Evolutionary conservation across 306 rosid species (phyloP).

Genomic region (Quillaja saponaria): DNA sequence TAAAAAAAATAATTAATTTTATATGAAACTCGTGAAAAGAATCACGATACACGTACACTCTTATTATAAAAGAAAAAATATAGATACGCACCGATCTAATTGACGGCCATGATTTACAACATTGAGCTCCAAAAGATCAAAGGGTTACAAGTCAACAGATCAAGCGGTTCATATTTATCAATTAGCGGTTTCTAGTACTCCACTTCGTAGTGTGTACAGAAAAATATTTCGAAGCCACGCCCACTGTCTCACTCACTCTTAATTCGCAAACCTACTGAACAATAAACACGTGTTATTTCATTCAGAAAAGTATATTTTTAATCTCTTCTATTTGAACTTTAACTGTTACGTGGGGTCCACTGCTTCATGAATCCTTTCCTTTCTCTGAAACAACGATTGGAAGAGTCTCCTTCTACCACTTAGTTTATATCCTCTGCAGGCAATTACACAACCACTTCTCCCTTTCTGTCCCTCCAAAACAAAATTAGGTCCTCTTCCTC

Average conservation of each 20-base stretch:
- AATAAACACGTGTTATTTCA: constrained; percentile 15
- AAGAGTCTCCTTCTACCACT: constrained; percentile 15
- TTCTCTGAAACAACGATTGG: constrained; percentile 17
- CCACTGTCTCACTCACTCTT: neutral
- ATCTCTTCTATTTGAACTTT: neutral
- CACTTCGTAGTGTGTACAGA: neutral
- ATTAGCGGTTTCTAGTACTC: neutral
- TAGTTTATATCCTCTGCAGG: constrained; percentile 19
- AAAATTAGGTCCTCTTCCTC: constrained; percentile 36
- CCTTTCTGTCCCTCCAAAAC: constrained; percentile 9
- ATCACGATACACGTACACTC: too few species aligned
- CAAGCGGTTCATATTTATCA: neutral
- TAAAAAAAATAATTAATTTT: too few species aligned
- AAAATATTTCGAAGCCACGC: constrained; percentile 26
- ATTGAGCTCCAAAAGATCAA: too few species aligned
- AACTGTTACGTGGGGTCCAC: constrained; percentile 28
- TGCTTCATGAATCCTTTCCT: constrained; percentile 13
- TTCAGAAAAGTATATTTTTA: neutral
- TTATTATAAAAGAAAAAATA: too few species aligned
- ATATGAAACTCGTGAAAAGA: too few species aligned
- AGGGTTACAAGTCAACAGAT: neutral
- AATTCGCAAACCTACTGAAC: neutral
- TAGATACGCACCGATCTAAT: too few species aligned
- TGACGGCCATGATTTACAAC: neutral
- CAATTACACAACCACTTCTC: constrained; percentile 30